Conservation (phyloP, 2,329 filamentous ascomycete genomes). For the Colletotrichum paranaense region DNA sequence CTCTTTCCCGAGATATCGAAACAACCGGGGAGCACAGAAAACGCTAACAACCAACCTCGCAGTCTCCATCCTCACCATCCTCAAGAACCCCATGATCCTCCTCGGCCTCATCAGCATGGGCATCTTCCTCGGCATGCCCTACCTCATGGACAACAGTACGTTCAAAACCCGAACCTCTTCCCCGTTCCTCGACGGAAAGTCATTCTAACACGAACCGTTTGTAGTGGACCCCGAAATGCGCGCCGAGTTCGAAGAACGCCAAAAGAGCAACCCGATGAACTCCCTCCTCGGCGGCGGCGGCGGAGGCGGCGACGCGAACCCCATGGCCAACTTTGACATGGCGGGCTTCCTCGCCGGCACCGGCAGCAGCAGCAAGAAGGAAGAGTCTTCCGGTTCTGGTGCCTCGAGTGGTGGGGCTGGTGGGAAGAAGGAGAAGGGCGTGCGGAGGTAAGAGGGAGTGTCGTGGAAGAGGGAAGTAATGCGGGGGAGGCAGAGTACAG, state of each 20-base stretch:
- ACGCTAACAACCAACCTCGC: slow-evolving; percentile 12
- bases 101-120: slow-evolving; percentile 86
- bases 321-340: slow-evolving; percentile 70
- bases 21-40: too few relatives aligned
- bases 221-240: slow-evolving; percentile 96
- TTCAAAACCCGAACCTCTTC: slow-evolving; percentile 38
- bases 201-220: neutral
- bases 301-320: slow-evolving; percentile 45
- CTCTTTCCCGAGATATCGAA: neutral
- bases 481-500: too few relatives aligned
- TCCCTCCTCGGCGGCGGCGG: slow-evolving; percentile 59
- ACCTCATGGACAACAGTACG: slow-evolving; percentile 95
- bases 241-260: slow-evolving; percentile 91
- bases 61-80: slow-evolving; percentile 84
- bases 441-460: slow-evolving; percentile 44
- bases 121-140: slow-evolving; percentile 92
- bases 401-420: slow-evolving; percentile 38
- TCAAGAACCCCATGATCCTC: slow-evolving; percentile 97
- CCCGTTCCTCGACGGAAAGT: neutral
- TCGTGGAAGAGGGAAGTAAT: neutral
- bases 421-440: slow-evolving; percentile 54
- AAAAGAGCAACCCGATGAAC: slow-evolving; percentile 78
- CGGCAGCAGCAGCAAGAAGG: slow-evolving; percentile 48
- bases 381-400: slow-evolving; percentile 48
- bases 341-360: slow-evolving; percentile 71